phyloP scores from a whole-genome alignment of 1,284 basidiomycete genomes.

The Tranzscheliella williamsii region DNA sequence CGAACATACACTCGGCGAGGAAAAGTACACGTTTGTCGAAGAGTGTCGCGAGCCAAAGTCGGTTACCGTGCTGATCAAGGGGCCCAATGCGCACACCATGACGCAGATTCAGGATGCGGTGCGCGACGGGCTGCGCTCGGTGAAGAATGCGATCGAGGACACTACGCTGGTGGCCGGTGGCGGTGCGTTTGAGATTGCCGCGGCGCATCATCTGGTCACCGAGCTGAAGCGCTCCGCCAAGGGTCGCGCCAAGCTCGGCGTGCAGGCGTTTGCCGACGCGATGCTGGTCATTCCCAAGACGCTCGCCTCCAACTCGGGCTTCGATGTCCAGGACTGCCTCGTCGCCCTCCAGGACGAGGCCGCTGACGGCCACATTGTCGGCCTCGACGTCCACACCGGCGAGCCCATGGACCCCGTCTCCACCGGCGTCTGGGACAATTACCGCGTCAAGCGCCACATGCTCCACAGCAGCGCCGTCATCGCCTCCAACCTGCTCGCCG shows the following conservation, averaged over 20 bases:
- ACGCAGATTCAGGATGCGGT: constrained; percentile 96
- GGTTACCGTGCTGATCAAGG: constrained; percentile 84
- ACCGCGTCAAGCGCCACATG: constrained; percentile 98
- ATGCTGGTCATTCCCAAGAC: constrained; percentile 78
- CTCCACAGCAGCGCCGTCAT: constrained; percentile 95
- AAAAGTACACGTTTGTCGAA: constrained; percentile 98
- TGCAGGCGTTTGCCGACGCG: constrained; percentile 95
- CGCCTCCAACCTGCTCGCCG: constrained; percentile 90
- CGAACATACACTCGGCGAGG: constrained; percentile 97
- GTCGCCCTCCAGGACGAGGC: constrained; percentile 92
- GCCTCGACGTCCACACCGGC: constrained; percentile 87
- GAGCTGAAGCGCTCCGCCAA: constrained; percentile 85
- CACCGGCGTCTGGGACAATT: constrained; percentile 98
- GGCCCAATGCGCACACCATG: constrained; percentile 94
- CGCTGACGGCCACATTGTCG: constrained; percentile 74
- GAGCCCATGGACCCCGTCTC: constrained; percentile 95
- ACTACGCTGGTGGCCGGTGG: constrained; percentile 85
- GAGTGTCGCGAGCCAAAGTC: constrained; percentile 95
- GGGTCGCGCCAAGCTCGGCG: constrained; percentile 95
- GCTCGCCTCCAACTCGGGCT: constrained; percentile 91
- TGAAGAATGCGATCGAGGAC: constrained; percentile 97
- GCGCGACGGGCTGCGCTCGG: constrained; percentile 90
- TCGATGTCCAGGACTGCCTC: constrained; percentile 94
- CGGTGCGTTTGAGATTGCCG: constrained; percentile 96
- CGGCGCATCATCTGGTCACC: constrained; percentile 74